These are phyloP conservation scores for Heterobasidion occidentale DNA, from an alignment of 1,284 basidiomycete species.

Conservation along the genomic window DNA sequence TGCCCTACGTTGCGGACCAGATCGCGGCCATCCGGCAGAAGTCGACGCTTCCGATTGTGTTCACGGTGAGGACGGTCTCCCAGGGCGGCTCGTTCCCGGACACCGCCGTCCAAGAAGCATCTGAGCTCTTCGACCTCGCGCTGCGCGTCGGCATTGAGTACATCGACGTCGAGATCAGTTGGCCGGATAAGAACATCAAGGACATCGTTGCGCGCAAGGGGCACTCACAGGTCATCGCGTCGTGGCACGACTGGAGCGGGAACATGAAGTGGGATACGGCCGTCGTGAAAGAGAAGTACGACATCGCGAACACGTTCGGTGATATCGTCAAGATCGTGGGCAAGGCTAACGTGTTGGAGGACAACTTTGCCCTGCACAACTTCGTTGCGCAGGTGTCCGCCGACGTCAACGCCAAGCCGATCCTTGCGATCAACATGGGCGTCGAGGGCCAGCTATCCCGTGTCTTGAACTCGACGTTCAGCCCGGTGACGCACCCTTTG, in stretches of 20 bases:
- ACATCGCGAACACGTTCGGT: constrained; percentile 57
- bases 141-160: constrained; percentile 87
- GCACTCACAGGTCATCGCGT: constrained; percentile 77
- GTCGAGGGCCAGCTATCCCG: constrained; percentile 84
- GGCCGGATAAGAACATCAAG: constrained; percentile 57
- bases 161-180: constrained; percentile 85
- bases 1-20: constrained; percentile 76
- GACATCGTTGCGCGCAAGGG: constrained; percentile 63
- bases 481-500: constrained; percentile 84
- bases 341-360: constrained; percentile 67
- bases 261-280: constrained; percentile 76
- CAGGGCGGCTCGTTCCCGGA: constrained; percentile 95
- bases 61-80: constrained; percentile 80
- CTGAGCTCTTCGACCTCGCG: constrained; percentile 74
- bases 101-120: constrained; percentile 63
- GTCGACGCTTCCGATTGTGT: constrained; percentile 84
- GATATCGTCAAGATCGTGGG: constrained; percentile 93
- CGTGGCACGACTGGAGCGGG: constrained; percentile 93
- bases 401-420: constrained; percentile 54
- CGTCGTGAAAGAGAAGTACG: constrained; percentile 64
- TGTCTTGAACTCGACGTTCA: constrained; percentile 81
- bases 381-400: constrained; percentile 51
- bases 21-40: constrained; percentile 73
- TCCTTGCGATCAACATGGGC: constrained; percentile 96
- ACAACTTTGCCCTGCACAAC: constrained; percentile 75